A percentile compares a stretch with the other conserved stretches of the same genome.
Conservation (phyloP, 2,329 filamentous ascomycete genomes). For the Drechmeria coniospora region DNA sequence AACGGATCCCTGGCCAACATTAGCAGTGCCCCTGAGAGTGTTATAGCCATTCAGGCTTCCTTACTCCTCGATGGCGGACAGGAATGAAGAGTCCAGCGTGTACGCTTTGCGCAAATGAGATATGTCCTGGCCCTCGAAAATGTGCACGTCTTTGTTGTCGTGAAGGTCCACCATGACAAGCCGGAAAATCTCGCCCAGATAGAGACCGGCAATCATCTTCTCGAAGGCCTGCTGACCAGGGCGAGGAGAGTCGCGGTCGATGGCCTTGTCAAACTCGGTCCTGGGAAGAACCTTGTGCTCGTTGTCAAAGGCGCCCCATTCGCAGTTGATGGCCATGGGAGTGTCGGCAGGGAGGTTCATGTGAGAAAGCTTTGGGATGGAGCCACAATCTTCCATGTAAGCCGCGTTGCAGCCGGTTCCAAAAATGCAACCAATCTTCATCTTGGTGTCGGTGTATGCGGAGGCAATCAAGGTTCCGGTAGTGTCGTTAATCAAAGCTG, state of each 20-base stretch:
- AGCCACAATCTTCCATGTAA: constrained; percentile 88
- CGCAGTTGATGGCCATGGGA: constrained; percentile 93
- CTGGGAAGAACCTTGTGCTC: constrained; percentile 75
- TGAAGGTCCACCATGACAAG: constrained; percentile 74
- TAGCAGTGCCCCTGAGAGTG: background rate
- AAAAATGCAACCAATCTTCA: constrained; percentile 96
- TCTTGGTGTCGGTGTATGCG: constrained; percentile 82
- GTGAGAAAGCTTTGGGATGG: constrained; percentile 84
- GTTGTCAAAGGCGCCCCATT: constrained; percentile 95
- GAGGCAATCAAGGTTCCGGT: constrained; percentile 95
- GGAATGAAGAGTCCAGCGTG: constrained; percentile 81
- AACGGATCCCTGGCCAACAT: constrained; percentile 55
- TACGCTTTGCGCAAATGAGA: constrained; percentile 72
- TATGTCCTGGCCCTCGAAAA: constrained; percentile 78
- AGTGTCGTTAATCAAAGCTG: constrained; percentile 92
- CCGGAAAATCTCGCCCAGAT: constrained; percentile 89
- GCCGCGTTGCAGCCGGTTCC: constrained; percentile 96
- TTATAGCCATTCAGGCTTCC: constrained; percentile 7
- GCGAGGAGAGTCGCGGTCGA: constrained; percentile 82
- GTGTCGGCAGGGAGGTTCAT: constrained; percentile 73
- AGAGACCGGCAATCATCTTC: constrained; percentile 94
- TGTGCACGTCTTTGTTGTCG: constrained; percentile 55
- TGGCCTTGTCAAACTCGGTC: constrained; percentile 71
- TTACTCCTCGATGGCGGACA: constrained; percentile 80
- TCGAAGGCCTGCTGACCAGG: constrained; percentile 92